Percentiles rank a stretch among this genome's conserved stretches.
These are phyloP conservation scores for Aspergillus sp. DNA, from an alignment of 2,329 filamentous ascomycete genomes.

Conservation along the genomic window DNA sequence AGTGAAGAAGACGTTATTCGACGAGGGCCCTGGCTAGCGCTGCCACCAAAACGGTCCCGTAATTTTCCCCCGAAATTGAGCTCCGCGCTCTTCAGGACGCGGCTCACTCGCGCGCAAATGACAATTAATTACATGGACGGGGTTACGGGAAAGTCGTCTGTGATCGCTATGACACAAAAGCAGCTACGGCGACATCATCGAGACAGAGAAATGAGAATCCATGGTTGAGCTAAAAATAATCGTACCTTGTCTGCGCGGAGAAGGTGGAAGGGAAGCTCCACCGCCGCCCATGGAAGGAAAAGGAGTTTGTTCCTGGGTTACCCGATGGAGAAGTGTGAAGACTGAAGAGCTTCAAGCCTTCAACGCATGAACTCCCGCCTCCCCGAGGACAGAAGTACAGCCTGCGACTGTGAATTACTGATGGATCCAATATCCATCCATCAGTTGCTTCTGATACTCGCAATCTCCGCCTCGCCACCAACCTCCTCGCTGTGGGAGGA, in stretches of 20 bases:
- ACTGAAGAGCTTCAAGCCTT: neutral
- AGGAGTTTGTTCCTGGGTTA: conserved; percentile 6
- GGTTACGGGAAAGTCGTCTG: too few species aligned
- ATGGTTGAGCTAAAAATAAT: conserved; percentile 2
- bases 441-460: neutral
- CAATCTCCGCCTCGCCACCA: neutral
- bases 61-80: conserved; percentile 9
- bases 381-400: neutral
- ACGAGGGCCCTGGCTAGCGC: conserved; percentile 6
- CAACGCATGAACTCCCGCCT: neutral
- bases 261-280: conserved; percentile 16
- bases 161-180: too few species aligned
- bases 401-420: neutral
- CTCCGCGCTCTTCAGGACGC: neutral
- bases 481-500: neutral
- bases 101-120: too few species aligned
- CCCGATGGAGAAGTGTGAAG: neutral
- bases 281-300: conserved; percentile 14
- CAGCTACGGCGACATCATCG: neutral
- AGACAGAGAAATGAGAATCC: neutral
- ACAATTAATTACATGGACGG: too few species aligned
- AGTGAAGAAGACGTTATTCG: conserved; percentile 7
- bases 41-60: conserved; percentile 8
- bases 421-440: neutral
- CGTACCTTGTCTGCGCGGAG: neutral